Evolutionary conservation across 2,329 filamentous ascomycete species (phyloP).

Genomic region (Berkeleyomyces rouxiae): DNA sequence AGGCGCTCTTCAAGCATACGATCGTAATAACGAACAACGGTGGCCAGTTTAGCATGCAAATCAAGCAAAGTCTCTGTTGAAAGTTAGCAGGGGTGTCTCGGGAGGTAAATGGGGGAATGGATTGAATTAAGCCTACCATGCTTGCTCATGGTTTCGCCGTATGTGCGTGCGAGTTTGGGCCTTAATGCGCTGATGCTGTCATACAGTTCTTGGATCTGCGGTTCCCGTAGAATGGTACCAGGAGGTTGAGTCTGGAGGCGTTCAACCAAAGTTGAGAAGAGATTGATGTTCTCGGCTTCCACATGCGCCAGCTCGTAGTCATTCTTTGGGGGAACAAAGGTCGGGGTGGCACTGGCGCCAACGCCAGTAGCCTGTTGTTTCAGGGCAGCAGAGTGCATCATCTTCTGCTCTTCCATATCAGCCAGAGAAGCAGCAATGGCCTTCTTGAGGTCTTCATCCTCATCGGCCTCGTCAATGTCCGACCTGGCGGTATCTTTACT

Average conservation of each 20-base stretch:
- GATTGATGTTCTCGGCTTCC: slow-evolving; percentile 92
- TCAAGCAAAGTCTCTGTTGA: slow-evolving; percentile 71
- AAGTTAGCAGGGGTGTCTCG: not conserved
- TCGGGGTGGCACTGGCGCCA: slow-evolving; percentile 27
- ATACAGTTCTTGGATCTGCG: slow-evolving; percentile 94
- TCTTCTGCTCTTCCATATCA: slow-evolving; percentile 97
- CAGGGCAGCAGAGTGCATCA: slow-evolving; percentile 66
- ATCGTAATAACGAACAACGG: slow-evolving; percentile 93
- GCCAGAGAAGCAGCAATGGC: slow-evolving; percentile 88
- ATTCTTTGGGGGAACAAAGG: slow-evolving; percentile 56
- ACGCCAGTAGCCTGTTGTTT: slow-evolving; percentile 51
- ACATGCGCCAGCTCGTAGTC: slow-evolving; percentile 88
- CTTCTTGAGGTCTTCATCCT: slow-evolving; percentile 83
- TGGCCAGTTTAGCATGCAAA: slow-evolving; percentile 85
- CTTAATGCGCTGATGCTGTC: slow-evolving; percentile 88
- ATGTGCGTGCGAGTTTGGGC: slow-evolving; percentile 85
- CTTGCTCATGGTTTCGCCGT: slow-evolving; percentile 99
- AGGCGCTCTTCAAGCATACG: slow-evolving; percentile 93
- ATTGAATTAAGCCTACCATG: slow-evolving; percentile 46
- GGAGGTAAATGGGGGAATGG: not conserved
- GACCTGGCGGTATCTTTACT: slow-evolving; percentile 22
- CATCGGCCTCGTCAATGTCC: slow-evolving; percentile 46
- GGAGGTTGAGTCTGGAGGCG: slow-evolving; percentile 87
- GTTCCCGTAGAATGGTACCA: slow-evolving; percentile 88
- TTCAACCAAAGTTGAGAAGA: slow-evolving; percentile 88